A percentile compares a stretch with the other conserved stretches of the same genome.
phyloP scores from a whole-genome alignment of 192 early-diverging fungal species.

The Coemansia sp. region DNA sequence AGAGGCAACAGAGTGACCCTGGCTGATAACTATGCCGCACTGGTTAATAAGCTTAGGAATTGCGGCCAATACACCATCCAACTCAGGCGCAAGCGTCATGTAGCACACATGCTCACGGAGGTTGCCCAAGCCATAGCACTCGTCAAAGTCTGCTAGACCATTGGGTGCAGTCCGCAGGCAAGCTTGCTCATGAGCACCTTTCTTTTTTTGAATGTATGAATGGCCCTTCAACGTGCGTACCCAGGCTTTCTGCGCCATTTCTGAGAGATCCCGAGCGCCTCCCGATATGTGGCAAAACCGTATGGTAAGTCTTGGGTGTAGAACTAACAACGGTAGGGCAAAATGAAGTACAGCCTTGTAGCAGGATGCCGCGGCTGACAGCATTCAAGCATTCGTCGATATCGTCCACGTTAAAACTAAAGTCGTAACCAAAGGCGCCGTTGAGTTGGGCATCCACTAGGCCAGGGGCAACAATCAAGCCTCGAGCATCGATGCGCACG shows the following conservation, averaged over 20 bases:
- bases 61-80: constrained; percentile 63
- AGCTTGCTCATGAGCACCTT: constrained; percentile 65
- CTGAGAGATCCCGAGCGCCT: constrained; percentile 57
- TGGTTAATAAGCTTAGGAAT: constrained; percentile 61
- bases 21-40: constrained; percentile 59
- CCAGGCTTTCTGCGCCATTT: constrained; percentile 59
- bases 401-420: constrained; percentile 54
- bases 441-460: constrained; percentile 75
- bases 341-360: constrained; percentile 72
- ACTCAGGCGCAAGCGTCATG: constrained; percentile 70
- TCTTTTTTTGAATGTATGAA: constrained; percentile 64
- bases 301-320: constrained; percentile 61
- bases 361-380: constrained; percentile 64
- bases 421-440: constrained; percentile 75
- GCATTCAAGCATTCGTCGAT: constrained; percentile 60
- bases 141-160: constrained; percentile 62
- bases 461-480: constrained; percentile 65
- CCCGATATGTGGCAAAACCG: constrained; percentile 53
- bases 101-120: constrained; percentile 55
- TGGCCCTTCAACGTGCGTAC: constrained; percentile 62
- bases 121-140: constrained; percentile 58
- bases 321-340: constrained; percentile 73
- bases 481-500: constrained; percentile 63
- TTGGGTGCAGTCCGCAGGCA: constrained; percentile 57
- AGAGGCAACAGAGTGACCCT: constrained; percentile 60